A percentile compares a stretch with the other conserved stretches of the same genome.
Evolutionary conservation across 345 rosid genomes (phyloP).

Genomic region (Pistacia vera): DNA sequence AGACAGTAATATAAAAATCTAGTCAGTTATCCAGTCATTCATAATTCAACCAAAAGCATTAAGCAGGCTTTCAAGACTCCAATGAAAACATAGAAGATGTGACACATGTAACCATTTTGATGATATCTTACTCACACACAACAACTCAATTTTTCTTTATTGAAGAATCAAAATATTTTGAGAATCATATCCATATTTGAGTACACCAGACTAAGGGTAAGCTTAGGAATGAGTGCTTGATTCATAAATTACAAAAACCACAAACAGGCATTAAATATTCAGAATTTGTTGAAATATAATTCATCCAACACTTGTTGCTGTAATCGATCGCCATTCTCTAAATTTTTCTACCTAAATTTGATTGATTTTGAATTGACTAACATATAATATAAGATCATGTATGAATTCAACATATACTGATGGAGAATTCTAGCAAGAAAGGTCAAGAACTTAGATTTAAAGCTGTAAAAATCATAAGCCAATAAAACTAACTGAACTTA

Average conservation of each 20-base stretch:
- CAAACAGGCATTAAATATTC: background rate
- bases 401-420: too few relatives aligned
- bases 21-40: background rate
- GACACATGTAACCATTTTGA: background rate
- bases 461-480: background rate
- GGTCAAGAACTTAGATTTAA: too few relatives aligned
- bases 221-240: too few relatives aligned
- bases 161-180: background rate
- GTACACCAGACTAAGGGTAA: too few relatives aligned
- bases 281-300: background rate
- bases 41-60: background rate
- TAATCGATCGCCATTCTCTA: background rate
- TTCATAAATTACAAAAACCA: too few relatives aligned
- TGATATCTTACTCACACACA: background rate
- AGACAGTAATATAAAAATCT: background rate
- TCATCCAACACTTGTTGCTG: background rate
- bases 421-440: too few relatives aligned
- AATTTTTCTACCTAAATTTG: background rate
- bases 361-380: background rate
- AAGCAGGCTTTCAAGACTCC: too few relatives aligned
- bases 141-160: background rate
- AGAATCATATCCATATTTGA: background rate
- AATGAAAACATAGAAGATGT: background rate
- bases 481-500: slow-evolving; percentile 32
- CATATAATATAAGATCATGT: background rate